These are phyloP conservation scores for Rhododendron kiyosumense DNA, from an alignment of 148 eudicot species.

Conservation along the genomic window DNA sequence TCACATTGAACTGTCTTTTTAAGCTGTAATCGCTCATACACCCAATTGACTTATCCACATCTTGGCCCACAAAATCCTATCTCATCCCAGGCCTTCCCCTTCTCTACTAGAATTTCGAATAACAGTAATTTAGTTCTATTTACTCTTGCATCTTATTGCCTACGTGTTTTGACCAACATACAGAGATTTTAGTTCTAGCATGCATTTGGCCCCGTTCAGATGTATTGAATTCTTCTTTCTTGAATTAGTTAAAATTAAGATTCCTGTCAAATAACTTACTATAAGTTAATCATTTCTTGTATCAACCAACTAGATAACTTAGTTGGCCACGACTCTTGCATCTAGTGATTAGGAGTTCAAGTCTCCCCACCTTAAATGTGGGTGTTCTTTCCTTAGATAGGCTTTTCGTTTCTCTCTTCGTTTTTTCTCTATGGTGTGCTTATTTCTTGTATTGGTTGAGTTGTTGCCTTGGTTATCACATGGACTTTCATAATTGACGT, in stretches of 20 bases:
- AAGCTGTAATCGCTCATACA: neutral
- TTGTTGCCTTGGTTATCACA: neutral
- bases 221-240: neutral
- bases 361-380: too few species aligned
- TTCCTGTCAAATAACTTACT: neutral
- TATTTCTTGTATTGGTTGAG: too few species aligned
- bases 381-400: too few species aligned
- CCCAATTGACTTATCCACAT: constrained; percentile 48
- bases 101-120: neutral
- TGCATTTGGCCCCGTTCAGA: neutral
- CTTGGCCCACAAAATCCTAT: constrained; percentile 64
- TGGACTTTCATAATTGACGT: too few species aligned
- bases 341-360: too few species aligned
- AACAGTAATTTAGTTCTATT: neutral
- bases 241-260: neutral
- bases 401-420: too few species aligned
- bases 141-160: neutral
- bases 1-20: neutral
- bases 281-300: too few species aligned
- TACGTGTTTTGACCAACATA: neutral
- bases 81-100: constrained; percentile 61
- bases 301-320: too few species aligned
- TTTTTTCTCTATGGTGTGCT: too few species aligned
- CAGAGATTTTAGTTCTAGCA: neutral
- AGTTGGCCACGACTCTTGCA: too few species aligned